Evolutionary conservation across 148 eudicot genomes (phyloP).

Genomic region (Diospyros kaki): DNA sequence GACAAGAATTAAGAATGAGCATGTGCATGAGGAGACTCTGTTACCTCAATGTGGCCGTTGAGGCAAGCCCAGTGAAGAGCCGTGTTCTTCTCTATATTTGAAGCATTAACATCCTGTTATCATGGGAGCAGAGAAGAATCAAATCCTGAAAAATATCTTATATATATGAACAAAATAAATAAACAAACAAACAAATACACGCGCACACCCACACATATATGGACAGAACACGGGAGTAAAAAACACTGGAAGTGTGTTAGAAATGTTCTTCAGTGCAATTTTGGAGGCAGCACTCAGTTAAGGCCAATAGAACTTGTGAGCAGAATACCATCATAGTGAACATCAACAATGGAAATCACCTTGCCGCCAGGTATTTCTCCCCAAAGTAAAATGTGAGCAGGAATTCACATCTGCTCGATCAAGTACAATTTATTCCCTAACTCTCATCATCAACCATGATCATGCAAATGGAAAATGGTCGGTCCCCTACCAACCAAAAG

Average conservation of each 20-base stretch:
- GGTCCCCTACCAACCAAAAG: too few relatives aligned
- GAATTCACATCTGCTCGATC: too few relatives aligned
- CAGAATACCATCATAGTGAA: too few relatives aligned
- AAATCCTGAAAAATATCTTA: not conserved
- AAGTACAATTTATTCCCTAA: too few relatives aligned
- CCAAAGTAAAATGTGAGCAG: too few relatives aligned
- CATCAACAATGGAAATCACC: too few relatives aligned
- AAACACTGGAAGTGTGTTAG: not conserved
- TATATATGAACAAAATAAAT: too few relatives aligned
- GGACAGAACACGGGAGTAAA: not conserved
- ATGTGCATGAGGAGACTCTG: not conserved
- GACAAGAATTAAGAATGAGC: not conserved
- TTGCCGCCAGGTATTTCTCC: too few relatives aligned
- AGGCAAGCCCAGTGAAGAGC: constrained; percentile 98
- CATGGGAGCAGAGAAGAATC: not conserved
- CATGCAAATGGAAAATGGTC: too few relatives aligned
- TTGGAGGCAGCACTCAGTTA: not conserved
- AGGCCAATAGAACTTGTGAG: not conserved
- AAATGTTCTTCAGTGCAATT: not conserved
- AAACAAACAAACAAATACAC: too few relatives aligned
- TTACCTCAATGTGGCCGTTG: constrained; percentile 75
- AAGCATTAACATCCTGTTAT: constrained; percentile 68
- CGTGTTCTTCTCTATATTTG: constrained; percentile 69
- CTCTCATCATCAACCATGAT: too few relatives aligned
- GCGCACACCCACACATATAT: too few relatives aligned